Base-by-base conservation (phyloP, 1,139 yeast species). In the Kluyveromyces marxianus region DNA sequence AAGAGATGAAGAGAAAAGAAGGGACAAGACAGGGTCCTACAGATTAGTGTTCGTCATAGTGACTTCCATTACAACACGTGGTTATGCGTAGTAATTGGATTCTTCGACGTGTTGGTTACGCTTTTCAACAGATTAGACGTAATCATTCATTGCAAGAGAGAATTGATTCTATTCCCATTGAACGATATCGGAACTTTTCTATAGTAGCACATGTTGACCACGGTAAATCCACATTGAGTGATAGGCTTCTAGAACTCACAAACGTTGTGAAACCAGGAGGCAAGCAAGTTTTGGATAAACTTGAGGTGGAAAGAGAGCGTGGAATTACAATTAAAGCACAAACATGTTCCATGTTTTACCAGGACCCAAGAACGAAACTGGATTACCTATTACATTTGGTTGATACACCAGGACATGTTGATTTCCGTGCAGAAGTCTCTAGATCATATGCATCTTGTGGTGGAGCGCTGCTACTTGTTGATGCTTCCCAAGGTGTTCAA, bases 401-500 rank as follows among this genome's bases (percentile, higher is more conserved):
- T 48, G 98, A 92, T 67, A 92, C 98, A 0, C 98, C 98, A 0
- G 98, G 98, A 0, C 98, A 92, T 63, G 98, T 92, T 30, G 98
- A 92, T 64, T 92, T 92, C 63, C 70, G 97, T 46, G 87, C 95
- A 6, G 98, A 92, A 59, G 98, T 92, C 0, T 81, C 95, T 1
- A 69, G 97, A 54, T 85, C 96, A 7, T 89, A 90, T 64, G 97
- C 97, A 1, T 85, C 96, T 0, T 92, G 97, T 70, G 95, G 94
- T 35, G 98, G 98, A 8, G 97, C 97, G 0, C 67, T 92, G 42
- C 65, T 92, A 40, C 68, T 92, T 26, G 96, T 92, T 1, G 98
- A 92, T 69, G 97, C 97, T 1, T 76, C 92, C 2, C 97, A 92
- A 60, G 98, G 98, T 42, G 89, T 92, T 4, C 97, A 89, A 62